Evolutionary conservation across 2,329 filamentous ascomycete species (phyloP).

Genomic region (Hypoxylon sp.): DNA sequence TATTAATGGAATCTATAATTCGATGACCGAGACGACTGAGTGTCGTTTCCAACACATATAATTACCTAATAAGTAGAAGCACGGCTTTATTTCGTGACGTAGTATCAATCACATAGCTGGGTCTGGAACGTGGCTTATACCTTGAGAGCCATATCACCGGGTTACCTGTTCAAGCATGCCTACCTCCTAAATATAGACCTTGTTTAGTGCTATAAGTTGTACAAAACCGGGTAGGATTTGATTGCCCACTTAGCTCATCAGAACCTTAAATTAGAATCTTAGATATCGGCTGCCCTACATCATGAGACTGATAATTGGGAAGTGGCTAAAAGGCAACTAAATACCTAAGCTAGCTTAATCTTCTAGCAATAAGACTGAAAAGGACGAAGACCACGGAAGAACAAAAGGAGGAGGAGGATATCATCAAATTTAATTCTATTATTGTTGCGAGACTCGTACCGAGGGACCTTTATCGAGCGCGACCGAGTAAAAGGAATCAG

Average conservation of each 20-base stretch:
- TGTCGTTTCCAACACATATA: neutral
- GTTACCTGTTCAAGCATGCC: too few species aligned
- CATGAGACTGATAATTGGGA: too few species aligned
- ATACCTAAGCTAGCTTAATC: neutral
- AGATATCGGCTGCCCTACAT: too few species aligned
- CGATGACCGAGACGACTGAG: neutral
- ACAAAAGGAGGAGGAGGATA: slow-evolving; percentile 9
- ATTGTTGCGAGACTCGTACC: slow-evolving; percentile 27
- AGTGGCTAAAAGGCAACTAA: neutral
- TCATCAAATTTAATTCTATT: slow-evolving; percentile 37
- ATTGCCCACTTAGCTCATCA: too few species aligned
- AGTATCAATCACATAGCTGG: neutral
- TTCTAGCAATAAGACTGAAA: neutral
- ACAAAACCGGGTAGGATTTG: too few species aligned
- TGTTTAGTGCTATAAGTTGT: neutral
- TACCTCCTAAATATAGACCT: neutral
- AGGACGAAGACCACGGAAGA: neutral
- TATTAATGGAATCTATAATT: too few species aligned
- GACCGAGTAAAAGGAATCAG: slow-evolving; percentile 1
- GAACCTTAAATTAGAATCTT: too few species aligned
- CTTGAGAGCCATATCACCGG: neutral
- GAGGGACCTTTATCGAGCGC: slow-evolving; percentile 35
- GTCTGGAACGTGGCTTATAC: neutral
- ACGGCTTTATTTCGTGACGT: neutral
- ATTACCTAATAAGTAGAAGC: too few species aligned